phyloP scores from a whole-genome alignment of 345 rosid genomes.

The Durio zibethinus region DNA sequence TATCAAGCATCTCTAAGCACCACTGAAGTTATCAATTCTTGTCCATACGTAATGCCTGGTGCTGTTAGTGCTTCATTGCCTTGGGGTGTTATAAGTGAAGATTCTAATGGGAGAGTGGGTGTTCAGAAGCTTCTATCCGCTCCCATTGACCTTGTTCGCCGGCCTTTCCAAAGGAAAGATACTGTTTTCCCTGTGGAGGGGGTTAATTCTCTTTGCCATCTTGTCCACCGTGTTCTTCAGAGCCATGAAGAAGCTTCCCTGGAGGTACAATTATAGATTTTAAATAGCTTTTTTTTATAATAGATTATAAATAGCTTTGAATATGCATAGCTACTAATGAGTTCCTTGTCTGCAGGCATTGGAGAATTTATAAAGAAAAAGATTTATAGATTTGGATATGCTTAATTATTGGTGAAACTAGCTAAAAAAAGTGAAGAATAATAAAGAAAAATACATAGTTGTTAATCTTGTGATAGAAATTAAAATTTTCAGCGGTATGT shows the following conservation, averaged over 20 bases:
- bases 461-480: not conserved
- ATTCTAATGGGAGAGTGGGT: slow-evolving; percentile 43
- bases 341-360: not conserved
- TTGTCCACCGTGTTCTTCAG: slow-evolving; percentile 66
- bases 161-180: slow-evolving; percentile 78
- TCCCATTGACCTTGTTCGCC: slow-evolving; percentile 63
- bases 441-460: not conserved
- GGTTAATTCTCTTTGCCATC: slow-evolving; percentile 66
- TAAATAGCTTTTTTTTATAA: not conserved
- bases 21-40: slow-evolving; percentile 75
- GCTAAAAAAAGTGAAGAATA: not conserved
- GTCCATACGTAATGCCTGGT: slow-evolving; percentile 77
- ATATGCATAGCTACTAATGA: not conserved
- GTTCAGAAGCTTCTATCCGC: slow-evolving; percentile 58
- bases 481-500: not conserved
- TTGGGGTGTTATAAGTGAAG: slow-evolving; percentile 56
- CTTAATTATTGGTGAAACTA: not conserved
- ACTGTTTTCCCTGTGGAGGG: slow-evolving; percentile 76
- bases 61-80: slow-evolving; percentile 67
- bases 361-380: not conserved
- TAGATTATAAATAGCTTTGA: not conserved
- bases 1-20: slow-evolving; percentile 70
- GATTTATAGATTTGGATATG: not conserved
- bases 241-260: slow-evolving; percentile 79
- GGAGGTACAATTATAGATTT: slow-evolving; percentile 50